Base-by-base conservation (phyloP, 1,284 basidiomycete species). In the Xerocomus nothofagi region DNA sequence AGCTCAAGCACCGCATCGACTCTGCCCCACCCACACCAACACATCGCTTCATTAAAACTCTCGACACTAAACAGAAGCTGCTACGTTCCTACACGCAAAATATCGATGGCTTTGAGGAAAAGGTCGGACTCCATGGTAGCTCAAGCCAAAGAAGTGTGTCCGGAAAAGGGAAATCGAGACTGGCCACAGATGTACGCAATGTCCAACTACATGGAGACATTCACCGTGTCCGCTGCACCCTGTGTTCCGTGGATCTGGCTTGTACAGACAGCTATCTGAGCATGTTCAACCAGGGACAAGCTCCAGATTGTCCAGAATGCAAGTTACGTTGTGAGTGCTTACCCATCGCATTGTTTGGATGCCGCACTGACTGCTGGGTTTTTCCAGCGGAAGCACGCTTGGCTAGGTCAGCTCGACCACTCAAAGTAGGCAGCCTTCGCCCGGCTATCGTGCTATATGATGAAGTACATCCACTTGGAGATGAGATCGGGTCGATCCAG, bases 81-180 rank as follows among this genome's bases (percentile, higher is more conserved):
- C 71, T 96, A 26, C 82, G 94, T 45, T 90, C 86, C 3, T 98
- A 98, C 68, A 97, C 95, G 0, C 94, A 97, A 69, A 98, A 97
- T 65, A 94, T 98, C 44, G 95, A 98, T 69, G 93, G 92, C 6
- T 73, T 98, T 18, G 95, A 98, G 67, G 86, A 87, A 58, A 78
- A 80, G 47, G 83, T 83, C 1, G 95, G 94, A 0, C 77, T 98
- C 7, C 67, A 79, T 30, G 77, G 86, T 34, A 82, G 77, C 53
- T 80, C 82, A 3, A 81, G 78, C 54, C 73, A 79, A 39, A 76
- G 75, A 8, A 80, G 73, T 61, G 65, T 66, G 1, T 74, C 63
- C 26, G 75, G 78, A 50, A 85, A 86, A 66, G 77, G 84, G 39
- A 83, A 88, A 71, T 66, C 70, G 15, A 88, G 80, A 65, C 66